Percentiles rank a stretch among this genome's conserved stretches.
phyloP scores from a whole-genome alignment of 2,329 filamentous ascomycete genomes.

The Aspergillus sp. region DNA sequence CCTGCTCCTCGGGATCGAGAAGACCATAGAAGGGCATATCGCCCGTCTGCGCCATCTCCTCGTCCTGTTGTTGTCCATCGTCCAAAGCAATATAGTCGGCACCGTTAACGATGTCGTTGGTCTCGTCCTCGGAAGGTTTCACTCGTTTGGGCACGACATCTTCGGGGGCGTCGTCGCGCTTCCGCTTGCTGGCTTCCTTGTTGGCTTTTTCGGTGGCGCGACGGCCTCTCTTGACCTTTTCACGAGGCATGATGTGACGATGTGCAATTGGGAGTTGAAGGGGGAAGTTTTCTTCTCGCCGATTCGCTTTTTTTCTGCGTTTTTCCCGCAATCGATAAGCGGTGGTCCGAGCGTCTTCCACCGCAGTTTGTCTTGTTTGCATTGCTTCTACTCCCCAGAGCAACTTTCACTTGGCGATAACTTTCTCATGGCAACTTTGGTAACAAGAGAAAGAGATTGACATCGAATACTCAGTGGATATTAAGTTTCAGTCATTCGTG shows the following conservation, averaged over 20 bases:
- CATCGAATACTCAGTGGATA: too few relatives aligned
- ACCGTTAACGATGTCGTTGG: conserved; percentile 23
- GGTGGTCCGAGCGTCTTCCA: conserved; percentile 38
- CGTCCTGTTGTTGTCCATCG: conserved; percentile 23
- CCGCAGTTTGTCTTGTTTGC: conserved; percentile 37
- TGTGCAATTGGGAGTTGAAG: too few relatives aligned
- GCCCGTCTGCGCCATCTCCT: conserved; percentile 31
- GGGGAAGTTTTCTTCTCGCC: too few relatives aligned
- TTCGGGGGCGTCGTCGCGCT: conserved; percentile 37
- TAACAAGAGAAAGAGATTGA: too few relatives aligned
- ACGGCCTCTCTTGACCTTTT: conserved; percentile 50
- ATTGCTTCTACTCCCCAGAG: conserved; percentile 32
- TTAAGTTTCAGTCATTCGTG: too few relatives aligned
- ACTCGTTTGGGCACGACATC: conserved; percentile 41
- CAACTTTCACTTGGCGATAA: neutral
- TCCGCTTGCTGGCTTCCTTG: conserved; percentile 41
- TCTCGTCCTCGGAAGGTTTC: conserved; percentile 34
- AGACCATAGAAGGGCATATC: conserved; percentile 88
- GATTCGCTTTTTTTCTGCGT: conserved; percentile 4
- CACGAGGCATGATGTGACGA: conserved; percentile 43
- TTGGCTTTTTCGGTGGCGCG: conserved; percentile 45
- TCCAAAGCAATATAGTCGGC: conserved; percentile 43
- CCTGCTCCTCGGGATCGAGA: conserved; percentile 88
- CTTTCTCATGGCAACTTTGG: too few relatives aligned
- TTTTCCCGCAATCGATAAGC: conserved; percentile 34